phyloP scores from a whole-genome alignment of 352 stramenopile genomes.

The Globisporangium iwayamae region DNA sequence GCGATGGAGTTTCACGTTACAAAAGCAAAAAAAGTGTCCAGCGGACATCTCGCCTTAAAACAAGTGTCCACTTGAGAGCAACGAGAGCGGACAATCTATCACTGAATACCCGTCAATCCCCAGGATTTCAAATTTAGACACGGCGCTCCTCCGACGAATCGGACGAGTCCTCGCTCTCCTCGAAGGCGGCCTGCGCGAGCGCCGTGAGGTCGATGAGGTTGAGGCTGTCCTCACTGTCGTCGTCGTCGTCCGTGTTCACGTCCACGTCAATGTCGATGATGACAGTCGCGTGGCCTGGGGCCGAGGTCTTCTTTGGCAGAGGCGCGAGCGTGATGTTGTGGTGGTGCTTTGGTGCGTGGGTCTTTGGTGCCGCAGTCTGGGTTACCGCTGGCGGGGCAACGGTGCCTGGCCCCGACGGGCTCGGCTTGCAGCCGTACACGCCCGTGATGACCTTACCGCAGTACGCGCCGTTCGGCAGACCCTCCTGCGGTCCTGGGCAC shows the following conservation, averaged over 20 bases:
- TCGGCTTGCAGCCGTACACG: constrained; percentile 2
- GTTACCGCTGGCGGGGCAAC: not conserved
- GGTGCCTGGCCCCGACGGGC: not conserved
- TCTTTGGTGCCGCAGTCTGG: not conserved
- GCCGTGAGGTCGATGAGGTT: not conserved
- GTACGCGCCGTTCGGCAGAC: constrained; percentile 9
- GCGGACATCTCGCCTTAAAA: not conserved
- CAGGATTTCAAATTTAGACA: not conserved
- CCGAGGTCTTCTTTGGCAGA: constrained; percentile 82
- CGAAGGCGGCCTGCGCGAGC: not conserved
- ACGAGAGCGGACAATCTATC: not conserved
- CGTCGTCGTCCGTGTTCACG: constrained; percentile 65
- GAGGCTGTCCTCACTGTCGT: constrained; percentile 10
- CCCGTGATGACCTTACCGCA: constrained; percentile 2
- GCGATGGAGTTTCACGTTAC: not conserved
- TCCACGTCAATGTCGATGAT: constrained; percentile 95
- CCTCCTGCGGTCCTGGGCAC: constrained; percentile 13
- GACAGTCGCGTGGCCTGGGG: not conserved
- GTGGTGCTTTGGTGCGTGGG: not conserved
- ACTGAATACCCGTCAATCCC: not conserved
- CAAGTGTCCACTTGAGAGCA: not conserved
- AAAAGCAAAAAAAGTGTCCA: not conserved
- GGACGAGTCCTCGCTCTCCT: not conserved
- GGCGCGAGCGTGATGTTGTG: constrained; percentile 32
- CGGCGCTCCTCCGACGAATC: constrained; percentile 1